Evolutionary conservation across 2,329 filamentous ascomycete genomes (phyloP).

Genomic region (Hypoxylon sp.): DNA sequence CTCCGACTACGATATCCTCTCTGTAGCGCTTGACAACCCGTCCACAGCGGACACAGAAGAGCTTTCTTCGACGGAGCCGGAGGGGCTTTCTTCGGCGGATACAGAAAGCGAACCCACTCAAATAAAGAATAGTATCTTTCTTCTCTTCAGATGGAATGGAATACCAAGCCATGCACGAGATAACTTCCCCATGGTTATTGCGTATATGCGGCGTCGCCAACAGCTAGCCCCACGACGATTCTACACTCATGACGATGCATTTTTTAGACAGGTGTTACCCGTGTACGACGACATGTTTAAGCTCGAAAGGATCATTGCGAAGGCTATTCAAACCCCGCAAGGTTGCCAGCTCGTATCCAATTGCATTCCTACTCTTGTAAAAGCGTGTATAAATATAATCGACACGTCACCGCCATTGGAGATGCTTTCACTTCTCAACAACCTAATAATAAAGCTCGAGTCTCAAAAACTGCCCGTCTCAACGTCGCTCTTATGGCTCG

Average conservation of each 20-base stretch:
- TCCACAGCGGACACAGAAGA: not conserved
- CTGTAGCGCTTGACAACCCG: conserved; percentile 53
- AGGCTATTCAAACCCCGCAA: conserved; percentile 34
- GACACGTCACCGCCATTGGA: conserved; percentile 37
- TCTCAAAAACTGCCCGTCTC: conserved; percentile 46
- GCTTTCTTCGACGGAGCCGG: not conserved
- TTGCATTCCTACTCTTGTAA: conserved; percentile 17
- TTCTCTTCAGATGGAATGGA: conserved; percentile 49
- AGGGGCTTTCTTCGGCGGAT: not conserved
- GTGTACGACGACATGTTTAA: conserved; percentile 33
- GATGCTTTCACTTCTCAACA: conserved; percentile 57
- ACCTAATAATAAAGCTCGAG: conserved; percentile 55
- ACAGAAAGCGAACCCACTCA: not conserved
- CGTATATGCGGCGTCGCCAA: conserved; percentile 50
- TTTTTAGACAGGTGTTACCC: conserved; percentile 27
- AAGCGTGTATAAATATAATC: not conserved
- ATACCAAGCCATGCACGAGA: conserved; percentile 44
- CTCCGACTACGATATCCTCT: conserved; percentile 60
- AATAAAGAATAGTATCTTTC: conserved; percentile 24
- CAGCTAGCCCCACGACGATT: conserved; percentile 5
- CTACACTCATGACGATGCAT: not conserved
- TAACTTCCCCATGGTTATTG: conserved; percentile 37
- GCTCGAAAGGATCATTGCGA: conserved; percentile 47
- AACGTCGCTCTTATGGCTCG: conserved; percentile 50
- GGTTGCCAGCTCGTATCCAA: conserved; percentile 40